Evolutionary conservation across 495 filamentous ascomycete species (phyloP).

Genomic region (Penicillium ucsense): DNA sequence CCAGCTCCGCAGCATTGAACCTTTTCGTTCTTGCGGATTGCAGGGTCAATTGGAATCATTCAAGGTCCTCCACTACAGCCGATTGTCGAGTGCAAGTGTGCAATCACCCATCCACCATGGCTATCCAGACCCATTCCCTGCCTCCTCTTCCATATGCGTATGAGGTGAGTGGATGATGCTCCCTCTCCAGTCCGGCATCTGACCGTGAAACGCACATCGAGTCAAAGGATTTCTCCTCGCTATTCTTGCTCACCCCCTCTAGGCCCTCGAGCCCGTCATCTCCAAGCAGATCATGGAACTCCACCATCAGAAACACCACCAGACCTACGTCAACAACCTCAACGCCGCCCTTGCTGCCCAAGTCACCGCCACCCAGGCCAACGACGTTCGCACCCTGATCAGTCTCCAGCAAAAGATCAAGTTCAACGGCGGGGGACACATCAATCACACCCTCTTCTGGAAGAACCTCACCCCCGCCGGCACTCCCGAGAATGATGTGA

Average conservation of each 20-base stretch:
- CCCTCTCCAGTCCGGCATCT: too few relatives aligned
- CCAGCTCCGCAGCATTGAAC: too few relatives aligned
- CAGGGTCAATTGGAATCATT: too few relatives aligned
- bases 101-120: constrained; percentile 1
- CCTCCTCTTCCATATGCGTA: constrained; percentile 36
- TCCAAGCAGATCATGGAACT: constrained; percentile 94
- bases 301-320: constrained; percentile 59
- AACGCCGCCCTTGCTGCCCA: constrained; percentile 46
- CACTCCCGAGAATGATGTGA: constrained; percentile 55
- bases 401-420: constrained; percentile 74
- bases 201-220: too few relatives aligned
- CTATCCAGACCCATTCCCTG: constrained; percentile 18
- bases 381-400: constrained; percentile 52
- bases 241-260: background rate
- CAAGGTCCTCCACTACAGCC: too few relatives aligned
- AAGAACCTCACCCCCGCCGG: constrained; percentile 68
- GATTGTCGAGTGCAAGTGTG: too few relatives aligned
- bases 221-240: too few relatives aligned
- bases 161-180: constrained; percentile 22
- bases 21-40: too few relatives aligned
- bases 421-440: constrained; percentile 91
- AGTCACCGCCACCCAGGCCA: constrained; percentile 28
- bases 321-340: constrained; percentile 56
- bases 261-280: constrained; percentile 87
- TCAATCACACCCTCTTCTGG: constrained; percentile 93